phyloP scores from a whole-genome alignment of 805 yeast genomes.

The Candida dajiaensis region DNA sequence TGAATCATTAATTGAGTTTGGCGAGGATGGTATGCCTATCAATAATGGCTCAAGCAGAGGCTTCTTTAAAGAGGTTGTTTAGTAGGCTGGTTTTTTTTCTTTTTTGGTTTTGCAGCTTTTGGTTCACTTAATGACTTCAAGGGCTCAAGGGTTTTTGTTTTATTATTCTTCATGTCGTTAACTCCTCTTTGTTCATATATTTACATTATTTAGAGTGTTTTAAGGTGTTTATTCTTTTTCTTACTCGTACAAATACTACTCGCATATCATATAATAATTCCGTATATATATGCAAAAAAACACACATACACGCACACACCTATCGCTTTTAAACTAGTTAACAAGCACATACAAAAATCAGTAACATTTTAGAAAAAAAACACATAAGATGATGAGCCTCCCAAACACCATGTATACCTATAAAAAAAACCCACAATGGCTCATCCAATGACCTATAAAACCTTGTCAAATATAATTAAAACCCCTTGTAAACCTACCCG shows the following conservation, averaged over 20 bases:
- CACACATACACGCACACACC: too few relatives aligned
- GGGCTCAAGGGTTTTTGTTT: too few relatives aligned
- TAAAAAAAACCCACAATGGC: neutral
- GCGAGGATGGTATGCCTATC: conserved; percentile 1
- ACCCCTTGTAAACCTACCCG: neutral
- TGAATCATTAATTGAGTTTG: conserved; percentile 16
- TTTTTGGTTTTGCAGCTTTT: neutral
- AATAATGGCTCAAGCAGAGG: conserved; percentile 9
- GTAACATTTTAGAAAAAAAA: too few relatives aligned
- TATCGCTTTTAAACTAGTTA: neutral
- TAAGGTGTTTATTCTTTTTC: too few relatives aligned
- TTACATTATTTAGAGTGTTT: neutral
- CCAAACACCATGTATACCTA: neutral
- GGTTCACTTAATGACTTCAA: neutral
- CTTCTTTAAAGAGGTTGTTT: conserved; percentile 21
- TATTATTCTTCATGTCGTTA: too few relatives aligned
- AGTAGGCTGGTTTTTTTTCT: neutral
- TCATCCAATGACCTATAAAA: neutral
- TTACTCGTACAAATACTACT: too few relatives aligned
- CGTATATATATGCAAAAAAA: neutral
- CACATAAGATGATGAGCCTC: neutral
- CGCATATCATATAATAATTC: too few relatives aligned
- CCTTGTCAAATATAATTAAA: neutral
- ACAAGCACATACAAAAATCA: neutral
- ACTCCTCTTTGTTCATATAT: neutral